phyloP scores from a whole-genome alignment of 2,329 filamentous ascomycete genomes.

The Chalara sp. region DNA sequence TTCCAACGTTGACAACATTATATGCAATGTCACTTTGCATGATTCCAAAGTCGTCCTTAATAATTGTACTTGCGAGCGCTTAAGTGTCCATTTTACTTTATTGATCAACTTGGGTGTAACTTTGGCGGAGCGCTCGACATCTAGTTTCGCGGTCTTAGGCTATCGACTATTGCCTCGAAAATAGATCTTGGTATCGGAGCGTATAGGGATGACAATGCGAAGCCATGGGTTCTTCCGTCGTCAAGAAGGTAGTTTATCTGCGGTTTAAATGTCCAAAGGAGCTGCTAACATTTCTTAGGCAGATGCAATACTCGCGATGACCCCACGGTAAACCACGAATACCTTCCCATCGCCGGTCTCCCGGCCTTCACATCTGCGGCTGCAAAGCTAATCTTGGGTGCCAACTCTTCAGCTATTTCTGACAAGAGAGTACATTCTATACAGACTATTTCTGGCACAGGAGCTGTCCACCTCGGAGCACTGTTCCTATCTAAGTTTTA shows the following conservation, averaged over 20 bases:
- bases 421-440: slow-evolving; percentile 77
- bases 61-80: too few species aligned
- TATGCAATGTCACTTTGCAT: too few species aligned
- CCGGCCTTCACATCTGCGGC: slow-evolving; percentile 81
- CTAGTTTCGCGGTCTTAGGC: too few species aligned
- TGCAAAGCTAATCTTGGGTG: slow-evolving; percentile 80
- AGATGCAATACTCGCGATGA: slow-evolving; percentile 85
- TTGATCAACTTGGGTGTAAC: too few species aligned
- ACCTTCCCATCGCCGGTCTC: slow-evolving; percentile 90
- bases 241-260: slow-evolving; percentile 77
- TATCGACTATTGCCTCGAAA: too few species aligned
- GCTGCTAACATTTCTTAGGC: slow-evolving; percentile 50
- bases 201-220: slow-evolving; percentile 90
- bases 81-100: too few species aligned
- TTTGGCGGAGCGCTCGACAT: too few species aligned
- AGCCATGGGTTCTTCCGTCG: slow-evolving; percentile 94
- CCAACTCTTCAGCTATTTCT: slow-evolving; percentile 69
- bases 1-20: too few species aligned
- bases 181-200: slow-evolving; percentile 90
- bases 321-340: slow-evolving; percentile 93
- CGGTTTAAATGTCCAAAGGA: background rate
- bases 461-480: slow-evolving; percentile 86
- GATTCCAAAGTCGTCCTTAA: too few species aligned
- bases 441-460: slow-evolving; percentile 96
- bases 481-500: slow-evolving; percentile 95